These are phyloP conservation scores for Bryum argenteum DNA, from an alignment of 225 moss, liverwort and hornwort genomes.

Conservation along the genomic window DNA sequence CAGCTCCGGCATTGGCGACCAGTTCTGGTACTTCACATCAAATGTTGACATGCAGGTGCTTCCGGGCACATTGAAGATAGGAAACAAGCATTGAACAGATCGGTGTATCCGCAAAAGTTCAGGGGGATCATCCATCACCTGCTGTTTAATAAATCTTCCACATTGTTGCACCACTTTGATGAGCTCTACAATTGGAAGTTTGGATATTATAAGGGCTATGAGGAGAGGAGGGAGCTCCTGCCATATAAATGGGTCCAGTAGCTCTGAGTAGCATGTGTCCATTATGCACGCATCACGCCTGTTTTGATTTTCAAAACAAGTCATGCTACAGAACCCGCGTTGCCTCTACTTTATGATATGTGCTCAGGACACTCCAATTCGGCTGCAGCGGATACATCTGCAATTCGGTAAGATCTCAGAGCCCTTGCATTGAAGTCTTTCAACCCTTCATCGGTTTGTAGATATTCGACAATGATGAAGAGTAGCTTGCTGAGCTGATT, in stretches of 20 bases:
- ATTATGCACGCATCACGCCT: constrained; percentile 19
- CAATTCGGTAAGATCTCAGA: constrained; percentile 23
- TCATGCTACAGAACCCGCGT: constrained; percentile 21
- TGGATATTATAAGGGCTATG: constrained; percentile 40
- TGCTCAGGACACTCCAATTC: constrained; percentile 14
- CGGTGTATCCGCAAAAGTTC: constrained; percentile 35
- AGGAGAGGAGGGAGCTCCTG: constrained; percentile 47
- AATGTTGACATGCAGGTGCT: constrained; percentile 39
- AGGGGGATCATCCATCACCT: constrained; percentile 44
- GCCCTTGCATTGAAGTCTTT: constrained; percentile 7
- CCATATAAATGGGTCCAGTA: constrained; percentile 31
- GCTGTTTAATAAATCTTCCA: constrained; percentile 41
- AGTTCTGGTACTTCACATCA: constrained; percentile 29
- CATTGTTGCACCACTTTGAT: constrained; percentile 44
- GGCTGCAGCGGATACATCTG: constrained; percentile 1
- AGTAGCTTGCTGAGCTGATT: constrained; percentile 6
- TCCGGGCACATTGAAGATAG: constrained; percentile 32
- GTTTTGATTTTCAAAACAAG: constrained; percentile 23
- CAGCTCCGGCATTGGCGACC: constrained; percentile 45
- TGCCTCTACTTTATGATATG: neutral
- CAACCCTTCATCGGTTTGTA: constrained; percentile 16
- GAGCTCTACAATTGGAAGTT: constrained; percentile 47
- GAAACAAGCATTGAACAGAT: constrained; percentile 40
- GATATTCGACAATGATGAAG: constrained; percentile 1
- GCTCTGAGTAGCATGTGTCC: constrained; percentile 27